Evolutionary conservation across 176 grass and related monocot genomes (phyloP), one percentile per base, ranked within the genome.

Genomic region (Saccharum officinarum): DNA sequence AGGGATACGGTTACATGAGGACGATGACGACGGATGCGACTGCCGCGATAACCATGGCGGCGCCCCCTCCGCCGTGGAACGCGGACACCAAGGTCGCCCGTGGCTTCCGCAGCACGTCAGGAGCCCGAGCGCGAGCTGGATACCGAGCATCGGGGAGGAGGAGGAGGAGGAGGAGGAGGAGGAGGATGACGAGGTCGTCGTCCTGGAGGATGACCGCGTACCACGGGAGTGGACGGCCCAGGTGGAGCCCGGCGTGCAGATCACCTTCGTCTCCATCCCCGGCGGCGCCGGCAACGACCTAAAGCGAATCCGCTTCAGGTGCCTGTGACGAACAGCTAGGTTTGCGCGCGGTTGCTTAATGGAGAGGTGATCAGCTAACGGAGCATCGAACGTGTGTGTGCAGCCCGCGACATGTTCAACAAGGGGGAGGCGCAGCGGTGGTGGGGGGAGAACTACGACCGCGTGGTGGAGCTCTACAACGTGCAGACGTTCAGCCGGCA

Each of bases 391-490:
- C 22, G 33, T 52, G 36, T n/a, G 57, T 28, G 28, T 28, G 28
- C 71, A 99, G 94, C 86, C 86, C 92, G 94, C 55, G 94, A 99
- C 84, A 97, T 99, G 82, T 99, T 99, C 71, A 94, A 99, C 86
- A 99, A 99, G 82, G 97, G 97, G 97, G 94, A 97, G 84, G 97
- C 97, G 81, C 97, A 99, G 90, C 91, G 97, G 84, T 99, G 97
- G 97, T 99, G 97, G 97, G 97, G 94, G 3, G 97, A 99, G 88
- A 99, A 99, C 90, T 99, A 99, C 71, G 97, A 99, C 88, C 87
- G 97, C 44, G 94, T 99, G 31, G 87, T 99, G 88, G 94, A 99
- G 97, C 90, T 99, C 34, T 99, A 99, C 90, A 99, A 97, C 83
- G 97, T 99, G 36, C 97, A 94, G 90, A 89, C 90, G 22, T 99